Evolutionary conservation across 192 early-diverging fungal genomes (phyloP).

Genomic region (Entomortierella parvispora): DNA sequence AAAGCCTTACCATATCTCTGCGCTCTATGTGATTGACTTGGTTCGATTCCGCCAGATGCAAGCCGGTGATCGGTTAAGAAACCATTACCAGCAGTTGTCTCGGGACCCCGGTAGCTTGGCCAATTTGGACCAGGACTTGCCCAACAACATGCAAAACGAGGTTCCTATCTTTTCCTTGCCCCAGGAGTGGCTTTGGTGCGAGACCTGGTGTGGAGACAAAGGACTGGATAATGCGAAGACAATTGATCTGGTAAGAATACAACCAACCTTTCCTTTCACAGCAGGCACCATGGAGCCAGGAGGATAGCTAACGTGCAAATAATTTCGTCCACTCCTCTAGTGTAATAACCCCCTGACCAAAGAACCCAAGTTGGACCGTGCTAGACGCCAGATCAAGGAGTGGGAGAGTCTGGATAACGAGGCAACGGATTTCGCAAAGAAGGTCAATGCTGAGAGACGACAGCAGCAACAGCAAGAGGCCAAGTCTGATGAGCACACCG

Average conservation of each 20-base stretch:
- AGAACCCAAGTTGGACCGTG: conserved; percentile 97
- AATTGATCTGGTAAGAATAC: conserved; percentile 85
- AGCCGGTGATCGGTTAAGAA: conserved; percentile 92
- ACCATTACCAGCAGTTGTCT: conserved; percentile 92
- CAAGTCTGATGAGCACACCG: conserved; percentile 4
- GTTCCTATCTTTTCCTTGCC: conserved; percentile 94
- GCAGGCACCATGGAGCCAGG: too few species aligned
- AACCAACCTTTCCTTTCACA: not conserved
- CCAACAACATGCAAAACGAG: conserved; percentile 94
- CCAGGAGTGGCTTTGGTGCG: conserved; percentile 99
- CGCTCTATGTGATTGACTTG: conserved; percentile 97
- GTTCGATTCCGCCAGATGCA: conserved; percentile 90
- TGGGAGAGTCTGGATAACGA: conserved; percentile 89
- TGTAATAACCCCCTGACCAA: conserved; percentile 99
- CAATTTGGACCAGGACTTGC: conserved; percentile 98
- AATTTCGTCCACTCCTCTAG: conserved; percentile 43
- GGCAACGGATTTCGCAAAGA: conserved; percentile 60
- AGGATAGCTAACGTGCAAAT: not conserved
- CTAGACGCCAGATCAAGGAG: conserved; percentile 91
- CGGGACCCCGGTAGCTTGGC: conserved; percentile 89
- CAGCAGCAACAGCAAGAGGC: conserved; percentile 8
- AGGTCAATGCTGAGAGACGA: conserved; percentile 33
- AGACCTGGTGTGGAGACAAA: conserved; percentile 97
- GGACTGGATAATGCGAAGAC: conserved; percentile 89
- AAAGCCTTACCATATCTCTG: conserved; percentile 95